Conservation (phyloP, 176 grass and related monocot species). For the Phyllostachys edulis region DNA sequence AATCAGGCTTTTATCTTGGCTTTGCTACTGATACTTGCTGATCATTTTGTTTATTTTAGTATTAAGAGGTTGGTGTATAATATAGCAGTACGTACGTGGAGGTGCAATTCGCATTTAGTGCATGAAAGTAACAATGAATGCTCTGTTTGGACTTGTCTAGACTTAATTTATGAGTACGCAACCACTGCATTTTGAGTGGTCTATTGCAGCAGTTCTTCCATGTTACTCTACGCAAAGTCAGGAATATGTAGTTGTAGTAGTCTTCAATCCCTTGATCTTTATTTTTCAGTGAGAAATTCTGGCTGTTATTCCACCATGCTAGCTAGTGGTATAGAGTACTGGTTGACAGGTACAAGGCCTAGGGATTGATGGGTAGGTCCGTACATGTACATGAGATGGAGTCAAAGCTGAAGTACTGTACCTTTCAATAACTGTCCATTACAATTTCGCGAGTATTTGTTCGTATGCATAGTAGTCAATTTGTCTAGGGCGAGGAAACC, state of each 20-base stretch:
- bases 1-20: neutral
- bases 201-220: conserved; percentile 1
- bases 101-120: conserved; percentile 5
- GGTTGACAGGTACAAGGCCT: neutral
- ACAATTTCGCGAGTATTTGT: neutral
- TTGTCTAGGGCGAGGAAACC: neutral
- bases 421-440: neutral
- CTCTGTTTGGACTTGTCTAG: neutral
- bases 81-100: neutral
- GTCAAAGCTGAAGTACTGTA: neutral
- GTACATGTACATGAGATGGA: neutral
- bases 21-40: neutral
- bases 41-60: neutral
- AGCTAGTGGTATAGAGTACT: neutral
- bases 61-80: neutral
- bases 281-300: neutral
- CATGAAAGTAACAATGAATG: conserved; percentile 15
- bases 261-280: neutral
- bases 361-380: neutral
- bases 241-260: neutral
- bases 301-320: neutral
- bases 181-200: neutral
- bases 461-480: neutral
- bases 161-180: neutral
- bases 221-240: neutral